These are phyloP conservation scores for Climacium dendroides DNA, from an alignment of 225 moss, liverwort and hornwort genomes.

Conservation along the genomic window DNA sequence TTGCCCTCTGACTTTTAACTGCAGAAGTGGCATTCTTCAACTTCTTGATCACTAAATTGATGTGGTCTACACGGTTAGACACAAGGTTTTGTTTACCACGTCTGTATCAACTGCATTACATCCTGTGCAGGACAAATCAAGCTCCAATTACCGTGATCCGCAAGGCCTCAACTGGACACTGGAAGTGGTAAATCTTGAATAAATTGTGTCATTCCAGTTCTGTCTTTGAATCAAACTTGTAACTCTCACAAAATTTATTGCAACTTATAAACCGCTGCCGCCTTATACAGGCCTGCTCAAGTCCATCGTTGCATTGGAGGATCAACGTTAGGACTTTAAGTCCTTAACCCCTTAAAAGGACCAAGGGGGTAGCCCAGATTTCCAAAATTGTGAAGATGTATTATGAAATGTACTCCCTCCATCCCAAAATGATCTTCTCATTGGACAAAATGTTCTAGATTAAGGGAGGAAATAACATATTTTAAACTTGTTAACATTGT, in stretches of 20 bases:
- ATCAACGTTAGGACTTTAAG: not conserved
- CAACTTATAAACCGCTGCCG: not conserved
- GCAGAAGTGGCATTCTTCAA: not conserved
- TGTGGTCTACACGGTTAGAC: not conserved
- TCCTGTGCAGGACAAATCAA: not conserved
- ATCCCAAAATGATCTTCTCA: no score
- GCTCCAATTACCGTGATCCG: not conserved
- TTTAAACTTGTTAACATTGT: no score
- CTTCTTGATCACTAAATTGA: not conserved
- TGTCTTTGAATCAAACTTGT: not conserved
- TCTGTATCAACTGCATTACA: not conserved
- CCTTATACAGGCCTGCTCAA: not conserved
- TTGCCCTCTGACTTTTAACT: not conserved
- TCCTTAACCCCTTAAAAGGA: no score
- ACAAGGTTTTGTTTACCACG: not conserved
- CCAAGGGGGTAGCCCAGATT: not conserved
- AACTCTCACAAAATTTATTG: not conserved
- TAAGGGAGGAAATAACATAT: no score
- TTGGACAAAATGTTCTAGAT: no score
- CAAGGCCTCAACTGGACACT: not conserved
- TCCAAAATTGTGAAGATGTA: not conserved
- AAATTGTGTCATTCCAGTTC: not conserved
- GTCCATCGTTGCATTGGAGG: not conserved
- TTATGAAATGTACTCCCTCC: not conserved
- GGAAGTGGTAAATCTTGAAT: not conserved